Percentiles rank a stretch among this genome's conserved stretches.
Conservation (phyloP, 176 grass and related monocot genomes). For the Panicum miliaceum region DNA sequence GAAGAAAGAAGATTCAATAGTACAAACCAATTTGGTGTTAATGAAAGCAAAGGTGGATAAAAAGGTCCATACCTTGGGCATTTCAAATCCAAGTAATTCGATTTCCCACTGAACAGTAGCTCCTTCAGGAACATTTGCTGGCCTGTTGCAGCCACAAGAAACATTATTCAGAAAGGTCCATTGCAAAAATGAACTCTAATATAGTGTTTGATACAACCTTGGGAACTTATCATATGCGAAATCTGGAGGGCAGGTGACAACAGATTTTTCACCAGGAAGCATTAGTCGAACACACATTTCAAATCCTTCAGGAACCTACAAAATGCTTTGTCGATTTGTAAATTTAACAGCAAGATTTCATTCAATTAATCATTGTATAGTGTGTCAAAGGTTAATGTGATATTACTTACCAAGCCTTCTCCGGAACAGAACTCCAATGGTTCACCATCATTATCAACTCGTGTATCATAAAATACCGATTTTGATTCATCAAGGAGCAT, state of each 20-base stretch:
- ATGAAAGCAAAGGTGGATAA: slow-evolving; percentile 7
- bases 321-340: slow-evolving; percentile 25
- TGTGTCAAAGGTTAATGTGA: background rate
- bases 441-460: slow-evolving; percentile 78
- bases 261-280: slow-evolving; percentile 95
- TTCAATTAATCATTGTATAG: slow-evolving; percentile 4
- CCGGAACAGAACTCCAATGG: slow-evolving; percentile 98
- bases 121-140: slow-evolving; percentile 92
- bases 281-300: slow-evolving; percentile 98
- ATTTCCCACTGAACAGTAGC: slow-evolving; percentile 92
- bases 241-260: slow-evolving; percentile 93
- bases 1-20: slow-evolving; percentile 3
- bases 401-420: slow-evolving; percentile 83
- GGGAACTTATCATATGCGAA: slow-evolving; percentile 98
- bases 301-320: slow-evolving; percentile 92
- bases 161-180: slow-evolving; percentile 35
- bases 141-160: slow-evolving; percentile 56
- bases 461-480: slow-evolving; percentile 94
- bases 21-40: background rate
- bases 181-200: slow-evolving; percentile 31
- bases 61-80: slow-evolving; percentile 68
- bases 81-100: slow-evolving; percentile 93
- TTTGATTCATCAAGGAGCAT: slow-evolving; percentile 89
- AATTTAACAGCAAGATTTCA: slow-evolving; percentile 7
- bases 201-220: slow-evolving; percentile 62